Base-by-base conservation (phyloP, 352 stramenopile species). In the Phytopythium vexans region DNA sequence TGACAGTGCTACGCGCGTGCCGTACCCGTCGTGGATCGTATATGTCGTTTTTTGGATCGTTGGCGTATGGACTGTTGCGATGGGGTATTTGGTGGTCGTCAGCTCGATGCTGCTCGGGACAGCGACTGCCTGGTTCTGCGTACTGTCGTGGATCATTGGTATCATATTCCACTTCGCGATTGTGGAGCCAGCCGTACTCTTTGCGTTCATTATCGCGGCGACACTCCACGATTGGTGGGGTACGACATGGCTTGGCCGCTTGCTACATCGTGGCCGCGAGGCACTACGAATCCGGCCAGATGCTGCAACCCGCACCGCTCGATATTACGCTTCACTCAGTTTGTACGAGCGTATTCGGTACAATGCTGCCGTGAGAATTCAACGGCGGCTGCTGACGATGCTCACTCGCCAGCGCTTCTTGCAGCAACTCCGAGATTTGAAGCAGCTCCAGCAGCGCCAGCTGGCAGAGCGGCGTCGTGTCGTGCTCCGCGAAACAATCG, bases 331-430 rank as follows among this genome's bases (percentile, higher is more conserved):
- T 15, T 86, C 74, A 6, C 59, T 88, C 38, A 80, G 69, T 42
- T 64, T 89, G 40, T 92, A 89, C 62, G 75, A 88, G 42, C 74
- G 71, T 37, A 82, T 92, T 21, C 78, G 82, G 0, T 87, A 74
- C 56, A 82, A 80, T 46, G 77, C 78, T 4, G 73, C 82, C 0
- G 75, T 88, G 8, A 70, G 77, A 9, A 82, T 92, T 37, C 82
- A 92, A 49, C 77, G 74, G 12, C 70, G 75, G 0, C 55, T 89
- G 47, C 54, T 87, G 31, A 86, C 78, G 8, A 65, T 71, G n/a
- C 58, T 86, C 14, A 74, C 62, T 1, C 72, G 82, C 1, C 54
- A 61, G 6, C 74, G 77, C 3, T 92, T 86, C 54, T 46, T 89
- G 2, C 57, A 73, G 33, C 62, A 60, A 11, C 51, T 85, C 3